Evolutionary conservation across 2,329 filamentous ascomycete species (phyloP), one percentile per base, ranked within the genome.

Genomic region (Penicillium sp.): DNA sequence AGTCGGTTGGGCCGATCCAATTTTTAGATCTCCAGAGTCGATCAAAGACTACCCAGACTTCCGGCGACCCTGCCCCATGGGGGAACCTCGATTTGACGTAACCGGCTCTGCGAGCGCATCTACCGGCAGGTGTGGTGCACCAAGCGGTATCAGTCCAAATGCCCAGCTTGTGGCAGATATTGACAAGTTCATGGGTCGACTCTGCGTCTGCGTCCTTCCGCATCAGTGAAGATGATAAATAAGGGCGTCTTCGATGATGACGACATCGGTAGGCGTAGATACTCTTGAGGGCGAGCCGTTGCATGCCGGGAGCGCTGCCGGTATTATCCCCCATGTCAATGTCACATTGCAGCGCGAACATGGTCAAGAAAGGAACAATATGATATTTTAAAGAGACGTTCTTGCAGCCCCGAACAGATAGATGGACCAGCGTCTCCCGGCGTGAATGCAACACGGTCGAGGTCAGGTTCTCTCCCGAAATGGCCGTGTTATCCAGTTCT

Each of bases 351-450:
- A 79, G 65, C 6, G 75, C 77, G 55, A 78, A 78, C 75, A 81
- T 76, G 44, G 75, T 78, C 49, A 82, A 77, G 63, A 84, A 86
- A 2, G 84, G 84, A 53, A 86, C 82, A 59, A 86, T 83, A 66
- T 86, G 83, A 67, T 86, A 86, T 67, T 86, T 86, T 62, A 86
- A 79, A 13, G 83, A 86, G 38, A 86, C 84, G 68, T 86, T 85
- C 72, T 86, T 85, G 76, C 84, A 86, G 21, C 84, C 84, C 23
- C 84, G 81, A 48, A 86, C 82, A 1, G 83, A 86, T 44, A 86
- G 76, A 66, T 86, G 83, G 66, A 83, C 78, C 45, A 86, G 73
- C 0, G 81, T 84, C 54, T 80, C 78, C 55, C 81, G 78, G 31
- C 82, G 79, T 41, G 81, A 77, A 60, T 82, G 77, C 51, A 86